Evolutionary conservation across 306 rosid species (phyloP), one percentile per base, ranked within the genome.

Genomic region (Citrullus amarus): DNA sequence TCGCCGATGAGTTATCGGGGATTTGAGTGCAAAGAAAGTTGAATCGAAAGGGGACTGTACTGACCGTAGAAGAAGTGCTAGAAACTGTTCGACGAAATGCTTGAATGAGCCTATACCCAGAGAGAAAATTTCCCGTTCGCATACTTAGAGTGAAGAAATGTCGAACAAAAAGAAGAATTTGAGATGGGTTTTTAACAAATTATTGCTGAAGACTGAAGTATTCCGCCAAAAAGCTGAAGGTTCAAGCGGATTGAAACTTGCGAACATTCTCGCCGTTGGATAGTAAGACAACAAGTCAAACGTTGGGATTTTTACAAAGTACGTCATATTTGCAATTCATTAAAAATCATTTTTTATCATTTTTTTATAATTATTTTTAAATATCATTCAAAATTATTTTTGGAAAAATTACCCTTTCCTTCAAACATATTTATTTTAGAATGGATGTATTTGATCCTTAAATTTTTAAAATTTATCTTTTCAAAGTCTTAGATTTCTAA

Each of bases 21-120:
- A 88, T 13, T 82, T 86, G 88, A 72, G 92, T 79, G 89, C 91
- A 88, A 3, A 91, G 59, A 38, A 57, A 63, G 68, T 46, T 81
- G 69, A 85, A 84, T 36, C 67, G 58, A 4, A 81, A 16, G 36
- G 63, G 81, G 77, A 76, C 28, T 67, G 55, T 85, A 18, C 50
- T 74, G 83, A 56, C 48, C 54, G 79, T 1, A 2, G 60, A 50
- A 36, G 71, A 39, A 2, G 71, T 81, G 56, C 38, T 79, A 78
- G 79, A 32, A 84, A 71, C 34, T 80, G 97, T 86, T 92, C 83
- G 98, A 88, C 87, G 88, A 68, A 88, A 78, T 83, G 89, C 85
- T 87, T 85, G 88, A 78, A 77, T 59, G 82, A 90, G 80, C 56
- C 88, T 79, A 34, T 4, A 30, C 38, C 41, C 38, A 4, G 20